Conservation (phyloP, 441 rosid species). For the Populus hybrid region DNA sequence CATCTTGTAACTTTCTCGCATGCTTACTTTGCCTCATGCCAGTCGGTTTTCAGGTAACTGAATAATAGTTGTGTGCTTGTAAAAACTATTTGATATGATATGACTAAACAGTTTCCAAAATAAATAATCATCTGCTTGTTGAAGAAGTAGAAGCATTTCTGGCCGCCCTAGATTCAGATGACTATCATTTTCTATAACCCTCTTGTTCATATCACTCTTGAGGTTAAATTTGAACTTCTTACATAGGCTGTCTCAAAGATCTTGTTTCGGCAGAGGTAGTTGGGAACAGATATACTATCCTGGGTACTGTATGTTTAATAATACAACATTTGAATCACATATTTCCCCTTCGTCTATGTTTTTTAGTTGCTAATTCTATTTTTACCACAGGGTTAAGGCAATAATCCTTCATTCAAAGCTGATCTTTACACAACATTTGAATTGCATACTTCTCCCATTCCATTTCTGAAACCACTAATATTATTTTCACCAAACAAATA, state of each 20-base stretch:
- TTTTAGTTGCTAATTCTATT: neutral
- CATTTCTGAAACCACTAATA: neutral
- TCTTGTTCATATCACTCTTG: neutral
- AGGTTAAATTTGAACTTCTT: neutral
- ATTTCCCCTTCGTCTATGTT: neutral
- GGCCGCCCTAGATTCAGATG: neutral
- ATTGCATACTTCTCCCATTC: neutral
- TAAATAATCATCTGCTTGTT: neutral
- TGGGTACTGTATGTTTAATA: neutral
- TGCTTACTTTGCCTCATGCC: neutral
- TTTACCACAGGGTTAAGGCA: neutral
- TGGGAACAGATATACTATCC: neutral
- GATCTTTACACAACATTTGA: neutral
- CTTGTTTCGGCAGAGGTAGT: neutral
- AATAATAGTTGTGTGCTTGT: neutral
- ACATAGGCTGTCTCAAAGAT: neutral
- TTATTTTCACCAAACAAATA: neutral
- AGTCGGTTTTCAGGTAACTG: conserved; percentile 2
- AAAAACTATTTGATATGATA: neutral
- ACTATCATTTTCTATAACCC: neutral
- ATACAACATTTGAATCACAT: neutral
- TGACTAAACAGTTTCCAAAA: neutral
- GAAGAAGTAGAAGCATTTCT: neutral
- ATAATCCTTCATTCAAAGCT: neutral
- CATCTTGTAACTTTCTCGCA: conserved; percentile 3